Conservation (phyloP, 1,139 yeast species). For the Hansenula anomala region DNA sequence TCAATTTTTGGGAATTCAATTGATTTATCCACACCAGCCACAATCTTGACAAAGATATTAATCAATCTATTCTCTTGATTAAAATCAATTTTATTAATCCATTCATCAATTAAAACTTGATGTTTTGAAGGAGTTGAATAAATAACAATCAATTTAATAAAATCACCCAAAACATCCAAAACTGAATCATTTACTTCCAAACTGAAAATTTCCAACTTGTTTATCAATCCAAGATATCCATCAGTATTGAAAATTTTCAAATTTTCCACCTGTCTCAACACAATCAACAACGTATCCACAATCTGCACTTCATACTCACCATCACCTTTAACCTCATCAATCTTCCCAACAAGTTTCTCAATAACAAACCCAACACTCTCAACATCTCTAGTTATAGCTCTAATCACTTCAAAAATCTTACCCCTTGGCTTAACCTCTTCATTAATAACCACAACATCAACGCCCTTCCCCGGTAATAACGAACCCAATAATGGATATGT, state of each 20-base stretch:
- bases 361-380: slow-evolving; percentile 46
- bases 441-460: slow-evolving; percentile 19
- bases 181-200: slow-evolving; percentile 11
- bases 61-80: slow-evolving; percentile 36
- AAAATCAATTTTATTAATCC: slow-evolving; percentile 24
- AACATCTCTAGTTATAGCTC: slow-evolving; percentile 36
- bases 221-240: slow-evolving; percentile 12
- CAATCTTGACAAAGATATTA: slow-evolving; percentile 42
- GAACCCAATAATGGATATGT: slow-evolving; percentile 58
- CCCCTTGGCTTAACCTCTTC: slow-evolving; percentile 26
- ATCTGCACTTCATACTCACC: slow-evolving; percentile 2
- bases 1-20: slow-evolving; percentile 12
- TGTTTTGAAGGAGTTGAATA: slow-evolving; percentile 23
- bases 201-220: slow-evolving; percentile 9
- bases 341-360: slow-evolving; percentile 10
- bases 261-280: slow-evolving; percentile 5
- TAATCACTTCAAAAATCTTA: slow-evolving; percentile 35
- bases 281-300: slow-evolving; percentile 5
- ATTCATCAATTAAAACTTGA: slow-evolving; percentile 32
- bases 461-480: slow-evolving; percentile 37
- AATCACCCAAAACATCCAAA: slow-evolving; percentile 26
- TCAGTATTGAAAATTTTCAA: slow-evolving; percentile 16
- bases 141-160: slow-evolving; percentile 26
- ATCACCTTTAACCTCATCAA: slow-evolving; percentile 1
- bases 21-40: slow-evolving; percentile 45